These are phyloP conservation scores for Saturnispora dispora DNA, from an alignment of 805 yeast genomes.

Conservation along the genomic window DNA sequence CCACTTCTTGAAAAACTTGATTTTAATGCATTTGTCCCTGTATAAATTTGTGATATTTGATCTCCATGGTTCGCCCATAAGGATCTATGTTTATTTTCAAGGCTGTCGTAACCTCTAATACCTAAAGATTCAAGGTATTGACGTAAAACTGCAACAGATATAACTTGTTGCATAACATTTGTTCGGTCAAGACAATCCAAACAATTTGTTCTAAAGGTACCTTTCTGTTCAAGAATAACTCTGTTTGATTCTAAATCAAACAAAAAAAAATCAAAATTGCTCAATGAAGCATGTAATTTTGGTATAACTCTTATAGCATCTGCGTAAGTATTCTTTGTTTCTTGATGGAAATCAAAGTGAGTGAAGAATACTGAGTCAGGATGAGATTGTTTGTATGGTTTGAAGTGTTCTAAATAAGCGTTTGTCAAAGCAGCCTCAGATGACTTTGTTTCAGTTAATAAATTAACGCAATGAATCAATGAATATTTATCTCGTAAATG, in stretches of 20 bases:
- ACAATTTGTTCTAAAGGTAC: slow-evolving; percentile 89
- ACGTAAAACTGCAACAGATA: slow-evolving; percentile 65
- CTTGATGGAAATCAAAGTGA: slow-evolving; percentile 89
- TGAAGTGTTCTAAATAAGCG: slow-evolving; percentile 55
- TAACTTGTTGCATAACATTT: slow-evolving; percentile 76
- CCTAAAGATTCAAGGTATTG: slow-evolving; percentile 28
- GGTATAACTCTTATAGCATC: slow-evolving; percentile 68
- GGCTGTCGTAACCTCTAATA: slow-evolving; percentile 36
- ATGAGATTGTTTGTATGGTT: slow-evolving; percentile 29
- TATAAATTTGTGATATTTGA: slow-evolving; percentile 87
- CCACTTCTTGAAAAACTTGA: slow-evolving; percentile 92
- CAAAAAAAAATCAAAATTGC: slow-evolving; percentile 75
- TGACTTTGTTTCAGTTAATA: slow-evolving; percentile 63
- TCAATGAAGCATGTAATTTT: slow-evolving; percentile 52
- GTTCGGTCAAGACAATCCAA: slow-evolving; percentile 93
- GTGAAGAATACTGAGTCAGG: slow-evolving; percentile 47
- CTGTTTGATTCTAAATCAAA: slow-evolving; percentile 51
- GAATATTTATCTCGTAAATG: slow-evolving; percentile 68
- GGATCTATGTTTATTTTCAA: slow-evolving; percentile 67
- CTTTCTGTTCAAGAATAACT: slow-evolving; percentile 68
- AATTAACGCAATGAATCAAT: slow-evolving; percentile 78
- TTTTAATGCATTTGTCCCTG: slow-evolving; percentile 95
- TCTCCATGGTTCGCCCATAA: slow-evolving; percentile 99
- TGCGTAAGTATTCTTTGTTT: slow-evolving; percentile 82
- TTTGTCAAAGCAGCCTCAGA: slow-evolving; percentile 66